Base-by-base conservation (phyloP, 768 basidiomycete species). In the Astraeus odoratus region DNA sequence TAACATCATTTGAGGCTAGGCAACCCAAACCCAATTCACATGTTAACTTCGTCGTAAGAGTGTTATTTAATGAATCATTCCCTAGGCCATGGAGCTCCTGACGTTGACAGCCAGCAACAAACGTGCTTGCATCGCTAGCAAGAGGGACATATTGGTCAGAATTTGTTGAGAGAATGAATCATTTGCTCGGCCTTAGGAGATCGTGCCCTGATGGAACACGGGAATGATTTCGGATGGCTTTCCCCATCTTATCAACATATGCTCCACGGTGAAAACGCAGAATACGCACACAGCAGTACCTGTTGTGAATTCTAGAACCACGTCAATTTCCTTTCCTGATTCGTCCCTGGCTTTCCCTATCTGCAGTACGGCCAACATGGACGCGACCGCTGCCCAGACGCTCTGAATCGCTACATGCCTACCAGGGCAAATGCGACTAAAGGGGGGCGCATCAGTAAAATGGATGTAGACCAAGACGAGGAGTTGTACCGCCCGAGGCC, bases 341-440 rank as follows among this genome's bases (percentile, higher is more conserved):
- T 56, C 49, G 24, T 64, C 60, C 12, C 48, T 42, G 1, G 56
- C 52, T 39, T 59, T 66, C 13, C 42, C 37, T 31, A 71, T 42
- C 13, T 41, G 46, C 34, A 67, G 20, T 0, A 59, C 57, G 1
- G 64, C 53, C 13, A 70, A 50, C 12, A 61, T 48, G 6, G 58
- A 63, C 13, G 53, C 65, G 16, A 67, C 38, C 2, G 55, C 51
- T 6, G 58, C 57, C 64, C 63, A 71, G 31, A 69, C 20, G 5
- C 52, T 63, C 16, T 57, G 55, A 9, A 61, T 55, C n/a, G 61
- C 71, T 1, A 72, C 30, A 24, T 67, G 47, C 22, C 39, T 53
- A 12, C 70, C 68, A 12, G 70, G 57, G 42, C 67, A 70, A n/a
- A 52, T 35, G n/a, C 64, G 55, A 7, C 60, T 61, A 13, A 3